Evolutionary conservation across 2,329 filamentous ascomycete genomes (phyloP).

Genomic region (Colletotrichum phormii): DNA sequence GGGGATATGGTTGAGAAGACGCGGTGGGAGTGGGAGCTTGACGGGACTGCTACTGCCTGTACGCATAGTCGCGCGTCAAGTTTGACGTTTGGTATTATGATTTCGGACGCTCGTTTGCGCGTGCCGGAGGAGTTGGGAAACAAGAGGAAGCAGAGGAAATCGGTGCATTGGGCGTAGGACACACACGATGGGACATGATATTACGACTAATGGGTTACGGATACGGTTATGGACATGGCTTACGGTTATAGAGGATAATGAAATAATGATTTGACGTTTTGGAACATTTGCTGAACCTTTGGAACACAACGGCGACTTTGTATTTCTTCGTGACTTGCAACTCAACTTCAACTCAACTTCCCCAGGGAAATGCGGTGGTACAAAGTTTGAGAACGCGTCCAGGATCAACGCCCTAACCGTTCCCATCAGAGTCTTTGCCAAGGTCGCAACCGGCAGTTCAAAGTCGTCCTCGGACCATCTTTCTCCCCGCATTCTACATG

Average conservation of each 20-base stretch:
- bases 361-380: background rate
- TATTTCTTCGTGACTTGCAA: background rate
- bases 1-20: conserved; percentile 48
- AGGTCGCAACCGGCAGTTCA: background rate
- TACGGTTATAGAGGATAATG: background rate
- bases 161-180: conserved; percentile 32
- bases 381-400: background rate
- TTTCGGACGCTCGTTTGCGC: conserved; percentile 19
- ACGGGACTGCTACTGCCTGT: conserved; percentile 38
- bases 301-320: background rate
- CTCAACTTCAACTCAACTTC: background rate
- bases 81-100: background rate
- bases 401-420: background rate
- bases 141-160: conserved; percentile 17
- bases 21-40: conserved; percentile 46
- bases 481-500: conserved; percentile 1
- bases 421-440: background rate
- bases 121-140: conserved; percentile 3
- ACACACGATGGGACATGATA: background rate
- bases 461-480: conserved; percentile 2
- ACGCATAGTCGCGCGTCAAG: conserved; percentile 19
- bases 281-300: too few relatives aligned
- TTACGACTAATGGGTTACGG: conserved; percentile 15
- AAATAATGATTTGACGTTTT: conserved; percentile 4
- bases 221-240: background rate